These are phyloP conservation scores for Mortierella sp. DNA, from an alignment of 371 early-diverging fungal species.

Conservation along the genomic window DNA sequence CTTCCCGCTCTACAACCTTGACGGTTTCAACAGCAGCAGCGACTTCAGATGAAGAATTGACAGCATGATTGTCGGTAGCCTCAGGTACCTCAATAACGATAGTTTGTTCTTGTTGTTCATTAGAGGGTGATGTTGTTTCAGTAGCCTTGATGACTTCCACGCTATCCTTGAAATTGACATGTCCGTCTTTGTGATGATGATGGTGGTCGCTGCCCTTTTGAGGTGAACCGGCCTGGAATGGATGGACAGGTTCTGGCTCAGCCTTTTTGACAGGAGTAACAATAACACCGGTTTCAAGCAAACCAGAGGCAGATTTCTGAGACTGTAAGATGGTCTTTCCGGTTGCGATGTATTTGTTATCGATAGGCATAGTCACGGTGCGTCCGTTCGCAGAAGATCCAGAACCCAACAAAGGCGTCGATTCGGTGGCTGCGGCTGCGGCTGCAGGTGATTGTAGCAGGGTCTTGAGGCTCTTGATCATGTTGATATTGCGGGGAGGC, in stretches of 20 bases:
- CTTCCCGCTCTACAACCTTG: too few relatives aligned
- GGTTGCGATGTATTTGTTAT: constrained; percentile 1
- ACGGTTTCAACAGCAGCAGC: background rate
- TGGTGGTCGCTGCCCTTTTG: background rate
- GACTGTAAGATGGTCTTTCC: constrained; percentile 10
- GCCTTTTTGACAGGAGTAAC: background rate
- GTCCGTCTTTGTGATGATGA: background rate
- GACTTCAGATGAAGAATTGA: background rate
- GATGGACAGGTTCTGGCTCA: background rate
- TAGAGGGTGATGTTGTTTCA: background rate
- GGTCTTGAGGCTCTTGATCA: constrained; percentile 46
- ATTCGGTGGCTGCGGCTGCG: background rate
- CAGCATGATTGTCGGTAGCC: constrained; percentile 1
- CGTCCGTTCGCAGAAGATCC: background rate
- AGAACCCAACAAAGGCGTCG: too few relatives aligned
- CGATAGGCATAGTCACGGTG: constrained; percentile 3
- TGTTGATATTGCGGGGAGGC: constrained; percentile 29
- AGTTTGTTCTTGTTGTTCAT: background rate
- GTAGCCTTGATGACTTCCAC: constrained; percentile 8
- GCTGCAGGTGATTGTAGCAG: constrained; percentile 36
- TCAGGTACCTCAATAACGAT: constrained; percentile 11
- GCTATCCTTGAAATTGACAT: constrained; percentile 16
- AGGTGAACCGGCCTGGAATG: background rate
- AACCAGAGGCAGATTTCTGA: background rate
- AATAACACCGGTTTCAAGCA: background rate